A percentile compares a stretch with the other conserved stretches of the same genome.
phyloP scores from a whole-genome alignment of 257 asterid genomes.

The Capsicum rhomboideum region DNA sequence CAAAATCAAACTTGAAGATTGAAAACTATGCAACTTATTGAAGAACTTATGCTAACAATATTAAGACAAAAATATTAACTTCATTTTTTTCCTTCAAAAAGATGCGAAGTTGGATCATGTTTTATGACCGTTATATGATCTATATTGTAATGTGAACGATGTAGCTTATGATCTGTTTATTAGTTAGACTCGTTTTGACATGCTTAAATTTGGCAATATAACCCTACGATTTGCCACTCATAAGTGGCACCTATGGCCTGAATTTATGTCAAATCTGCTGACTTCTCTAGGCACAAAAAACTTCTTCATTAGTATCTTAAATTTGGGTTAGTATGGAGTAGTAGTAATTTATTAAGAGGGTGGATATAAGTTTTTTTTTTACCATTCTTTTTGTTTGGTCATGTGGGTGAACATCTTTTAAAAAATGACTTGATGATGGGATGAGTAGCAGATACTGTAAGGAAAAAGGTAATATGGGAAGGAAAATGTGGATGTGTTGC shows the following conservation, averaged over 20 bases:
- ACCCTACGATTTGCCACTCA: no score
- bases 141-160: no score
- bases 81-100: background rate
- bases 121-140: background rate
- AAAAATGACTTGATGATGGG: background rate
- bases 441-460: background rate
- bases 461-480: background rate
- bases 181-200: no score
- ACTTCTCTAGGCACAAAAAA: background rate
- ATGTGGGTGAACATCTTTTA: background rate
- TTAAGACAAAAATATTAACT: background rate
- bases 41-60: background rate
- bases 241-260: background rate
- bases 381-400: background rate
- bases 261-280: background rate
- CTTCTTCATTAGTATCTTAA: background rate
- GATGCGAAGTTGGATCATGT: background rate
- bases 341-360: background rate
- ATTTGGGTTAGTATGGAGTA: background rate
- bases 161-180: background rate
- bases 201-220: no score
- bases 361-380: background rate
- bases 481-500: constrained; percentile 2
- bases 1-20: background rate
- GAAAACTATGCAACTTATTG: background rate